These are phyloP conservation scores for Poa annua DNA, from an alignment of 176 grass and related monocot genomes.

Conservation along the genomic window DNA sequence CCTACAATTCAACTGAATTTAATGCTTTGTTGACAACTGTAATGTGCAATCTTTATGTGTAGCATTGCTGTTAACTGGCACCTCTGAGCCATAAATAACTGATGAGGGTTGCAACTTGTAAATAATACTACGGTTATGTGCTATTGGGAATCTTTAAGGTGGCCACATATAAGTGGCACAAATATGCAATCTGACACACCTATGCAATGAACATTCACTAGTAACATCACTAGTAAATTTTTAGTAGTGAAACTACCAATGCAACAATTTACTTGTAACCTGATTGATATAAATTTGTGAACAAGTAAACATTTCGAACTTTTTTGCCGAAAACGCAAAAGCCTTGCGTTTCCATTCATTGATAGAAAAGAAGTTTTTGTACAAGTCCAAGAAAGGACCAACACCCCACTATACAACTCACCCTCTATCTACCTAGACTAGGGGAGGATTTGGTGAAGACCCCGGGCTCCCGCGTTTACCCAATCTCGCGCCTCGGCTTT, in stretches of 20 bases:
- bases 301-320: background rate
- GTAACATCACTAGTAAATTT: background rate
- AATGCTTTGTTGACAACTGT: background rate
- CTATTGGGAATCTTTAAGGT: background rate
- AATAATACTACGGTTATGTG: background rate
- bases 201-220: background rate
- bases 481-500: no score
- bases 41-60: background rate
- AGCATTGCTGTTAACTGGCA: background rate
- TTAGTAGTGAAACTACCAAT: background rate
- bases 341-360: no score
- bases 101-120: background rate
- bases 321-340: no score
- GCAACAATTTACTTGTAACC: background rate
- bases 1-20: background rate
- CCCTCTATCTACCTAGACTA: no score
- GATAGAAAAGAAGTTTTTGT: no score
- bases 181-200: background rate
- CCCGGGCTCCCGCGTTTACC: no score
- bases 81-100: background rate
- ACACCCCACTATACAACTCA: no score
- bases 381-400: no score
- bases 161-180: background rate
- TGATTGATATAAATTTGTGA: background rate
- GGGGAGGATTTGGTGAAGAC: no score